Evolutionary conservation across 805 yeast species (phyloP).

Genomic region (Saccharomycopsis guyanensis): DNA sequence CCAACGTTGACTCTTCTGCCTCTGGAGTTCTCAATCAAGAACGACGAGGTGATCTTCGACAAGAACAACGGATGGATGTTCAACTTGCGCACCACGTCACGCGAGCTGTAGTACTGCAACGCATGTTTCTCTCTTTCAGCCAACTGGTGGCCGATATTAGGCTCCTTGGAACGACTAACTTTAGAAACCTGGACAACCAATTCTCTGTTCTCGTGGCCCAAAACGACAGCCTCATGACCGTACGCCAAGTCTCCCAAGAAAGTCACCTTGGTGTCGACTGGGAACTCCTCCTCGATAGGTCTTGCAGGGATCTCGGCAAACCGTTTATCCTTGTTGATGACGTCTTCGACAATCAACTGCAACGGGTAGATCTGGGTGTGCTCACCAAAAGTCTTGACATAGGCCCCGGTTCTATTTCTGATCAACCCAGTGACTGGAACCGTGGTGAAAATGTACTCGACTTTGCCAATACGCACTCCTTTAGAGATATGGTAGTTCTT

Average conservation of each 20-base stretch:
- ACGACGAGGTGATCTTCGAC: slow-evolving; percentile 71
- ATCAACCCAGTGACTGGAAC: slow-evolving; percentile 69
- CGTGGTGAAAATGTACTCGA: slow-evolving; percentile 61
- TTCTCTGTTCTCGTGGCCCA: slow-evolving; percentile 45
- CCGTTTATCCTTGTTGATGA: slow-evolving; percentile 67
- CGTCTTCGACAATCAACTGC: slow-evolving; percentile 70
- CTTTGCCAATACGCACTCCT: slow-evolving; percentile 53
- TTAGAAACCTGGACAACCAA: slow-evolving; percentile 48
- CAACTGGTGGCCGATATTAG: slow-evolving; percentile 55
- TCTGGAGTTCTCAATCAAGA: slow-evolving; percentile 46
- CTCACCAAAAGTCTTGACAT: slow-evolving; percentile 58
- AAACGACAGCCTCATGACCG: slow-evolving; percentile 68
- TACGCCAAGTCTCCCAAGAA: slow-evolving; percentile 83
- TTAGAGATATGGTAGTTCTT: slow-evolving; percentile 40
- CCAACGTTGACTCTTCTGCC: slow-evolving; percentile 64
- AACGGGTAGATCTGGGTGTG: slow-evolving; percentile 58
- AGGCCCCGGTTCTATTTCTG: slow-evolving; percentile 66
- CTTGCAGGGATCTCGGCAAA: slow-evolving; percentile 63
- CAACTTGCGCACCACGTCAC: slow-evolving; percentile 52
- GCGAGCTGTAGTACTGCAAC: slow-evolving; percentile 57
- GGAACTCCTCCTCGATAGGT: slow-evolving; percentile 79
- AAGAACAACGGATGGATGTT: slow-evolving; percentile 56
- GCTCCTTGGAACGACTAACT: slow-evolving; percentile 43
- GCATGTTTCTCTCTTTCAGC: slow-evolving; percentile 49
- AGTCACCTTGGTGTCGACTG: slow-evolving; percentile 60